A percentile compares a stretch with the other conserved stretches of the same genome.
Conservation (phyloP, 2,329 filamentous ascomycete species). For the Lachnellula suecica region DNA sequence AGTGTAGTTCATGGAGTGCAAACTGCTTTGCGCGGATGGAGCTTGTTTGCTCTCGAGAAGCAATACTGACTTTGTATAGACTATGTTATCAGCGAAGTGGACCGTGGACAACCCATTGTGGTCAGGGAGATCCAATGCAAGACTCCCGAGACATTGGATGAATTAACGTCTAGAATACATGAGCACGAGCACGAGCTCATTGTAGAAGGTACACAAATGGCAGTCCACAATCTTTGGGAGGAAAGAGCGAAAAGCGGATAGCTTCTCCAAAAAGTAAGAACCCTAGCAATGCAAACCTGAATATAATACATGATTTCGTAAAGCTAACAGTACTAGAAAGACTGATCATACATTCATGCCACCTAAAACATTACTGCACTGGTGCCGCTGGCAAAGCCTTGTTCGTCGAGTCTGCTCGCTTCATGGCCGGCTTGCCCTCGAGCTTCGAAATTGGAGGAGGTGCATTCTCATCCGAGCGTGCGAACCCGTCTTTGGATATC, state of each 20-base stretch:
- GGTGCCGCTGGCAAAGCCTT: slow-evolving; percentile 6
- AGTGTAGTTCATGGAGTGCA: no score
- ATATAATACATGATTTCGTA: slow-evolving; percentile 4
- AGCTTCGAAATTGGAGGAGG: slow-evolving; percentile 7
- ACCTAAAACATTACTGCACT: background rate
- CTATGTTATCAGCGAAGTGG: slow-evolving; percentile 79
- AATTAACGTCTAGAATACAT: slow-evolving; percentile 73
- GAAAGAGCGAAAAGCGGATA: slow-evolving; percentile 21
- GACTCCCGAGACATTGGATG: slow-evolving; percentile 62
- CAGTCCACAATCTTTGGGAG: slow-evolving; percentile 41
- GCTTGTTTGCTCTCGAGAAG: no score
- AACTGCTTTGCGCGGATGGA: no score
- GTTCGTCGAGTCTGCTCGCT: background rate
- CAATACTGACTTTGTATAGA: no score
- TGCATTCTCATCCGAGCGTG: background rate
- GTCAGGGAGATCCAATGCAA: slow-evolving; percentile 66
- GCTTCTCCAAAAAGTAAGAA: background rate
- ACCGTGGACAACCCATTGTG: slow-evolving; percentile 74
- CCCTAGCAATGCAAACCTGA: background rate
- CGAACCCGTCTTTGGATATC: slow-evolving; percentile 4
- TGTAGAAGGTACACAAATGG: slow-evolving; percentile 65
- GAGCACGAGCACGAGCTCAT: slow-evolving; percentile 74
- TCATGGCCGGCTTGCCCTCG: background rate
- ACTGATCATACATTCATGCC: slow-evolving; percentile 1
- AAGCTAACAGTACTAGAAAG: slow-evolving; percentile 3